Evolutionary conservation across 139 green algal genomes (phyloP), one percentile per base, ranked within the genome.

Genomic region (Chlorella sp.): DNA sequence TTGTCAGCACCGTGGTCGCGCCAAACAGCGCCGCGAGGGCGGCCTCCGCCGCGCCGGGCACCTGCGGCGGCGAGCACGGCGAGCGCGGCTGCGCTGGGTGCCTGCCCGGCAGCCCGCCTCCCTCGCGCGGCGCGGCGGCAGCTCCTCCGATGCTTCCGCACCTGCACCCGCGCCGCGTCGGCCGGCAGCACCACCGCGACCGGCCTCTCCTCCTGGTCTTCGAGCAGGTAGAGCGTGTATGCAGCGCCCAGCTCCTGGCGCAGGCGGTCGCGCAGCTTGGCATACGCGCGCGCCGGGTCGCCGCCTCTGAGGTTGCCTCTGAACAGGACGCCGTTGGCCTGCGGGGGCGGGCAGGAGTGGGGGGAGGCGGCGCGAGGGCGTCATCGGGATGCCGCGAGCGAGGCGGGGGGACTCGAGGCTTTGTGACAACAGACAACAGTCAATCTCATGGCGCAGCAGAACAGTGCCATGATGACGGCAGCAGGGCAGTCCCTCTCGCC

Each of bases 391-490:
- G n/a, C n/a, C n/a, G n/a, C n/a, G n/a, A n/a, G n/a, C n/a, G n/a
- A n/a, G n/a, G n/a, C n/a, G n/a, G n/a, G n/a, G n/a, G n/a, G n/a
- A n/a, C n/a, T n/a, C n/a, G n/a, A n/a, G n/a, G n/a, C n/a, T n/a
- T n/a, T n/a, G n/a, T n/a, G n/a, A n/a, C n/a, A n/a, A n/a, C n/a
- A n/a, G n/a, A n/a, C n/a, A n/a, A n/a, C n/a, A n/a, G n/a, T n/a
- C n/a, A n/a, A n/a, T 0, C 93, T 75, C 29, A 97, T 79, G 63
- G 97, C 97, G 50, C 93, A 93, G 55, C 91, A 92, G 85, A 97
- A 97, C 36, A 97, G 66, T 19, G 92, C 89, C 0, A 90, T 90
- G 71, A 89, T 87, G 43, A 82, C 71, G 8, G 40, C 60, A 29
- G 21, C 55, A 61, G 55, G 17, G 59, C 59, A 19, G 6, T 2